Evolutionary conservation across 2,329 filamentous ascomycete genomes (phyloP).

Genomic region (Hirsutella rhossiliensis): DNA sequence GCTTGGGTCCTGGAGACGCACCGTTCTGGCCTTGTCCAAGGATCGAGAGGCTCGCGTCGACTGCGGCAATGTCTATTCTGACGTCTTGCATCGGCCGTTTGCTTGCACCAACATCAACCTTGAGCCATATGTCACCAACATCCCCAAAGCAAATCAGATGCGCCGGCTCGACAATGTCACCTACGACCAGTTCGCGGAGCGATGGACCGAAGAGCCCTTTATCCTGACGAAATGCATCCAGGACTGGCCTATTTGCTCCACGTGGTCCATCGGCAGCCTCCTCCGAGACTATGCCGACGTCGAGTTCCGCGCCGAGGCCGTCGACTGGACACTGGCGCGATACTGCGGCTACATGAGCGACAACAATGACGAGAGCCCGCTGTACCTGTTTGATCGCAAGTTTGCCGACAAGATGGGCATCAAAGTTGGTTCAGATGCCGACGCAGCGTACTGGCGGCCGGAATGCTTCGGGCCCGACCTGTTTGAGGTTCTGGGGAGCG

Average conservation of each 20-base stretch:
- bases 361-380: conserved; percentile 72
- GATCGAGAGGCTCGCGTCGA: conserved; percentile 45
- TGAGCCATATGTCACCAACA: conserved; percentile 52
- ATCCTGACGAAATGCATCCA: conserved; percentile 74
- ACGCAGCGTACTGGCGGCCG: conserved; percentile 62
- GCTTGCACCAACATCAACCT: conserved; percentile 71
- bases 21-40: conserved; percentile 48
- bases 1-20: conserved; percentile 77
- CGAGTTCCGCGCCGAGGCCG: conserved; percentile 78
- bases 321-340: conserved; percentile 78
- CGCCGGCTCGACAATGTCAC: conserved; percentile 55
- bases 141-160: conserved; percentile 65
- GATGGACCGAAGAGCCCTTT: conserved; percentile 75
- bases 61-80: conserved; percentile 75
- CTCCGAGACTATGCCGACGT: conserved; percentile 51
- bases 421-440: conserved; percentile 39
- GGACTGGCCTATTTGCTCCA: conserved; percentile 63
- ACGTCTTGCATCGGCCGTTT: conserved; percentile 81
- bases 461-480: conserved; percentile 78
- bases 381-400: conserved; percentile 82
- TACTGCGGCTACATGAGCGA: conserved; percentile 75
- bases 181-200: conserved; percentile 58
- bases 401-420: conserved; percentile 83
- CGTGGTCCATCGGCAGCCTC: conserved; percentile 63
- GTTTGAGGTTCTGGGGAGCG: conserved; percentile 63